Conservation (phyloP, 768 basidiomycete genomes). For the Suillus luteus region DNA sequence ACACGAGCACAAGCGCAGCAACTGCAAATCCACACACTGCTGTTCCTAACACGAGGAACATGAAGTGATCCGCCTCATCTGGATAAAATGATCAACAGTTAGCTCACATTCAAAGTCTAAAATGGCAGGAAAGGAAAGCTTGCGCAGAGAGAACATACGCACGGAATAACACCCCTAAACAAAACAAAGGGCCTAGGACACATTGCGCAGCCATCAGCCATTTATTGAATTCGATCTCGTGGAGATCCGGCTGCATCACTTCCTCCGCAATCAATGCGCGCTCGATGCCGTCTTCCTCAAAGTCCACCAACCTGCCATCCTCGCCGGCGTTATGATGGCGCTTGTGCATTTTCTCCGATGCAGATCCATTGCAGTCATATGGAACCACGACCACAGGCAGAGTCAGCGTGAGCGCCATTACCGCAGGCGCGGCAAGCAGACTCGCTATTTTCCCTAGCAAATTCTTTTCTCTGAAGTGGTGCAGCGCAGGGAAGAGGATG, state of each 20-base stretch:
- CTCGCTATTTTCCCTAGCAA: slow-evolving; percentile 70
- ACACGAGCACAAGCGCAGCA: slow-evolving; percentile 57
- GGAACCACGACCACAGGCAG: slow-evolving; percentile 84
- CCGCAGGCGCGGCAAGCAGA: slow-evolving; percentile 83
- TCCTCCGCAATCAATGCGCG: slow-evolving; percentile 72
- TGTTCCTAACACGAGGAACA: slow-evolving; percentile 57
- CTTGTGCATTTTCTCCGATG: slow-evolving; percentile 25
- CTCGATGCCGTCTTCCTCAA: slow-evolving; percentile 77
- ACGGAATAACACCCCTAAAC: slow-evolving; percentile 77
- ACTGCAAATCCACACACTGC: slow-evolving; percentile 54
- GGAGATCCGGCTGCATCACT: slow-evolving; percentile 67
- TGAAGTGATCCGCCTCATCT: slow-evolving; percentile 50
- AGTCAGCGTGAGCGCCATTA: slow-evolving; percentile 83
- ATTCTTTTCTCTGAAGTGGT: slow-evolving; percentile 70
- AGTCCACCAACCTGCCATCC: slow-evolving; percentile 58
- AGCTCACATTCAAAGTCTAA: neutral
- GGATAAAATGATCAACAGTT: neutral
- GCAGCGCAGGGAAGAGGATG: slow-evolving; percentile 84
- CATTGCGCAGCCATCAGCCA: slow-evolving; percentile 88
- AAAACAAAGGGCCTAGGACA: slow-evolving; percentile 78
- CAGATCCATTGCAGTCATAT: slow-evolving; percentile 33
- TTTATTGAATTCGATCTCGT: slow-evolving; percentile 69
- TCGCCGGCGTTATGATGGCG: slow-evolving; percentile 23
- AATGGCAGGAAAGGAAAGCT: slow-evolving; percentile 2
- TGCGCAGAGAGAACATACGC: slow-evolving; percentile 30